Evolutionary conservation across 345 rosid genomes (phyloP), one percentile per base, ranked within the genome.

Genomic region (Geranium rotundifolium): DNA sequence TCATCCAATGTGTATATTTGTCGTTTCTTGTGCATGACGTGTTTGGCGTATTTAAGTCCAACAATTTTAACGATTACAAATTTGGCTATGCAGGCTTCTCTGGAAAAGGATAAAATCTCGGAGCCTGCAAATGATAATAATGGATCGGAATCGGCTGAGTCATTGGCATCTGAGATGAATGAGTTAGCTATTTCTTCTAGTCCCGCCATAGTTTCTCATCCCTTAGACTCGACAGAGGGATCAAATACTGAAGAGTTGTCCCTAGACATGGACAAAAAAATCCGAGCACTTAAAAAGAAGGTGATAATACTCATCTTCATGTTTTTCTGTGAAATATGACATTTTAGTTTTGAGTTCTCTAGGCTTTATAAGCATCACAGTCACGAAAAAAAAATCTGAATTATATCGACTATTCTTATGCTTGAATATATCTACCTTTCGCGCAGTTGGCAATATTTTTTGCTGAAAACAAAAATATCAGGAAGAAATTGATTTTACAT

Each of bases 271-370:
- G 97, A 90, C 71, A 93, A 88, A 79, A 86, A 72, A 79, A 86
- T 93, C 17, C 81, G 97, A 49, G 87, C 96, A 37, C 84, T 93
- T 41, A 93, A 80, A 76, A 88, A 93, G 83, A 93, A 93, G 88
- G 99, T 93, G 83, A 17, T 62, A 2, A 18, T 27, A 34, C 10
- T 34, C 41, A 34, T 23, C 1, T 34, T 34, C 41, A 34, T 34
- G 41, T 8, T 34, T 34, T 34, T 0, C 41, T 4, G 10, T 34
- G 10, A 34, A 8, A 34, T 34, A 8, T 34, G 41, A 34, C 6
- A 8, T 34, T 34, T 8, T 34, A 34, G 10, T 34, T 34, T 34
- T 34, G 41, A 34, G 41, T 34, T 8, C 41, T 34, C 41, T 4
- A 34, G 1, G 41, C 41, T 34, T 34, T 4, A 34, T 34, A 1